These are phyloP conservation scores for Abrus pulchellus DNA, from an alignment of 306 rosid species.

Conservation along the genomic window DNA sequence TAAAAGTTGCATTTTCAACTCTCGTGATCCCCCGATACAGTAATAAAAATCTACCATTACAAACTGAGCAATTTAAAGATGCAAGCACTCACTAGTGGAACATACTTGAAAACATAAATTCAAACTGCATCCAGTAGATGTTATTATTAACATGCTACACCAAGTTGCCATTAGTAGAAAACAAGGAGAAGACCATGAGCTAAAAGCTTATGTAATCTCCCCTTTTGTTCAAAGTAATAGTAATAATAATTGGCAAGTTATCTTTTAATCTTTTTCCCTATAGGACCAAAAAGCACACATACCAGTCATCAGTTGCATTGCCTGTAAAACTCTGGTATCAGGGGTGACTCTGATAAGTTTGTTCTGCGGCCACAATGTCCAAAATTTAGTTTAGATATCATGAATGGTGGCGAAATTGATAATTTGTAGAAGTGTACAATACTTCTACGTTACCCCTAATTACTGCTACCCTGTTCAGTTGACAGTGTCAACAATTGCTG, in stretches of 20 bases:
- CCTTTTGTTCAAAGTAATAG: background rate
- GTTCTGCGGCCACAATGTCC: slow-evolving; percentile 65
- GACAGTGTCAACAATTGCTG: background rate
- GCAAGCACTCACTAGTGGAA: slow-evolving; percentile 15
- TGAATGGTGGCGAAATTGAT: slow-evolving; percentile 11
- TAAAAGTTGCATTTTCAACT: background rate
- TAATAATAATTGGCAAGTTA: background rate
- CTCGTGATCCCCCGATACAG: background rate
- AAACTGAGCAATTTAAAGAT: slow-evolving; percentile 26
- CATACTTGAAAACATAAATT: slow-evolving; percentile 8
- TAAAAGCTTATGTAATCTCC: slow-evolving; percentile 22
- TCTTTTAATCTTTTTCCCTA: background rate
- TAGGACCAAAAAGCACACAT: slow-evolving; percentile 26
- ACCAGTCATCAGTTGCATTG: slow-evolving; percentile 99
- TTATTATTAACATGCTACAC: slow-evolving; percentile 50
- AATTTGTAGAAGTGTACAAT: background rate
- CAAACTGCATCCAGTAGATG: slow-evolving; percentile 45
- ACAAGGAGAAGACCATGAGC: slow-evolving; percentile 24
- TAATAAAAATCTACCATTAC: background rate
- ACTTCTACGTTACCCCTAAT: background rate
- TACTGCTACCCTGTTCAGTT: background rate
- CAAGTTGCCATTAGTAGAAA: slow-evolving; percentile 68
- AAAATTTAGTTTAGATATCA: slow-evolving; percentile 47
- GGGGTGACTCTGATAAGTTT: slow-evolving; percentile 93
- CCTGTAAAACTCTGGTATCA: slow-evolving; percentile 83